Evolutionary conservation across 352 stramenopile species (phyloP), one percentile per base, ranked within the genome.

Genomic region (Globisporangium lucens): DNA sequence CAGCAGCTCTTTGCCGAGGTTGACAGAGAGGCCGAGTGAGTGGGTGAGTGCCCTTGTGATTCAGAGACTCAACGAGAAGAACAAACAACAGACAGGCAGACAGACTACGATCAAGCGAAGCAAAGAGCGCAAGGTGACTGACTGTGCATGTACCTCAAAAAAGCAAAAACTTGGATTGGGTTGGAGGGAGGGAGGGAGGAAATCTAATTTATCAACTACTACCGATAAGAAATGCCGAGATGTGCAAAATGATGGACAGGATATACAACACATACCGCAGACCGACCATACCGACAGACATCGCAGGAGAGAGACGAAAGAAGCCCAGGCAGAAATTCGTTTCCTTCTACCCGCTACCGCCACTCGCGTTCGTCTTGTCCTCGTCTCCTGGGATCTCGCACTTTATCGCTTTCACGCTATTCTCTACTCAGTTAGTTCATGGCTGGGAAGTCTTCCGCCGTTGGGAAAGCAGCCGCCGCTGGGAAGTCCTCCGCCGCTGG

Each of bases 1-100:
- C 81, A 89, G 55, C 64, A 89, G 65, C 79, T 94, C 35, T 94
- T 94, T 66, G 79, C 78, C 0, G 66, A 92, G 30, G 79, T 90
- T 4, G 85, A 93, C 52, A 29, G 57, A 2, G 41, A 12, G 22
- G 38, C 20, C 3, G 20, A 61, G 6, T 35, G 53, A n/a, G 33
- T 46, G 13, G 22, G 29, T 43, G 30, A 13, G 6, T 5, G 41
- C 5, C 13, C 35, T 13, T 41, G 5, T 41, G 35, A 5, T n/a
- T 49, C 15, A n/a, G 15, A 43, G 10, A 43, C 36, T 43, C 36
- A 52, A 29, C 47, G 29, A 43, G 29, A 52, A 22, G 35, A 47
- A 65, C 35, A 30, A 49, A 3, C 36, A 55, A 57, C 41, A 33
- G 30, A 33, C 2, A 33, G 30, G n/a, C 15, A 49, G 10, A 49